A percentile compares a stretch with the other conserved stretches of the same genome.
These are phyloP conservation scores for Diaporthe velutina DNA, from an alignment of 2,329 filamentous ascomycete species.

Conservation along the genomic window DNA sequence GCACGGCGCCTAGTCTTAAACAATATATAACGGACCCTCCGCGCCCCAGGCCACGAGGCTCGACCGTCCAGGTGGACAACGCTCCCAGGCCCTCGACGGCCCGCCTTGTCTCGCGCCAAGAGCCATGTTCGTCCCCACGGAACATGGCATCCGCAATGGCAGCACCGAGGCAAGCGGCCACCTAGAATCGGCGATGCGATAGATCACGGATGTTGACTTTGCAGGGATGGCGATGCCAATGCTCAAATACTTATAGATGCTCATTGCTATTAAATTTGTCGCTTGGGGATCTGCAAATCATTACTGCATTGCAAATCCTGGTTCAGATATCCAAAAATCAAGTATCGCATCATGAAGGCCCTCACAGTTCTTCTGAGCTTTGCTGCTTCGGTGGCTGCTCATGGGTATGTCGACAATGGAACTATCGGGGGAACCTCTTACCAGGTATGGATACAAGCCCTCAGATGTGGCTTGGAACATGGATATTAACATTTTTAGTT, in stretches of 20 bases:
- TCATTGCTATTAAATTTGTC: neutral
- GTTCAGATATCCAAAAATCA: neutral
- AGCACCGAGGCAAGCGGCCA: neutral
- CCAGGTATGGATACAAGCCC: slow-evolving; percentile 6
- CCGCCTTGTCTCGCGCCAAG: slow-evolving; percentile 24
- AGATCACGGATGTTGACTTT: neutral
- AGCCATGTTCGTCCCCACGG: slow-evolving; percentile 20
- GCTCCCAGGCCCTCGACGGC: neutral
- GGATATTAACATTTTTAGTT: slow-evolving; percentile 16
- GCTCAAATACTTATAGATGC: slow-evolving; percentile 12
- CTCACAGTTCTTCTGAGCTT: slow-evolving; percentile 13
- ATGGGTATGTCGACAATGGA: slow-evolving; percentile 35
- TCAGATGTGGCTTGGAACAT: neutral
- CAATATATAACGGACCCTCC: slow-evolving; percentile 31
- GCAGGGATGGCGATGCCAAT: neutral
- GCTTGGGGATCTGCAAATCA: neutral
- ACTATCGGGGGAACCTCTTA: slow-evolving; percentile 32
- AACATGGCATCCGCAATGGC: slow-evolving; percentile 13
- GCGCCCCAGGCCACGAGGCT: slow-evolving; percentile 14
- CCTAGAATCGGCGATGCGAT: neutral
- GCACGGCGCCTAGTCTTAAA: slow-evolving; percentile 12
- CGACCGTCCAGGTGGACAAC: slow-evolving; percentile 25
- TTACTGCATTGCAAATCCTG: neutral
- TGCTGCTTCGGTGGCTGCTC: slow-evolving; percentile 19
- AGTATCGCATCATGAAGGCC: slow-evolving; percentile 13